Base-by-base conservation (phyloP, 352 stramenopile genomes). In the Globisporangium takayamanum region DNA sequence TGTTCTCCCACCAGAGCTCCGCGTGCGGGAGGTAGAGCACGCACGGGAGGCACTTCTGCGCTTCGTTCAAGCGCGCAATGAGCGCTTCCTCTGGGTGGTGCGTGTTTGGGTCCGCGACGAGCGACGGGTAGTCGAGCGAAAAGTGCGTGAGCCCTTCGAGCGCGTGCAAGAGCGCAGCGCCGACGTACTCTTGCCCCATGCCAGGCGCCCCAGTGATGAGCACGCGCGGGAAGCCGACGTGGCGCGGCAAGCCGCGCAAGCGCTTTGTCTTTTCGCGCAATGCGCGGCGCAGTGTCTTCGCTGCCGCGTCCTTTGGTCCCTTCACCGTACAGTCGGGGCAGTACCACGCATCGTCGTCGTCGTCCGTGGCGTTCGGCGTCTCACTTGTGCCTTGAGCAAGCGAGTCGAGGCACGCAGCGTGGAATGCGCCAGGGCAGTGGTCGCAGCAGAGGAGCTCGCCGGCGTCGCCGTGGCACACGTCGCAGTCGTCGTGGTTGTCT, bases 101-200 rank as follows among this genome's bases (percentile, higher is more conserved):
- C 5, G 80, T 70, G 60, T 89, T 88, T 3, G 73, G 63, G 52
- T 92, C 80, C 3, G 79, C 73, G 12, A 96, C 70, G 0, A 94
- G 66, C 14, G 79, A 89, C 36, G 84, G 79, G 55, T 92, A 89
- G 53, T 94, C 81, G 8, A 96, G 62, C 6, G 83, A 91, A 33
- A 94, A 87, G 53, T 90, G 79, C 1, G 80, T 84, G 10, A 93
- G 59, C 8, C 80, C 78, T 52, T 96, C 87, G 25, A 96, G 63
- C 6, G 73, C 69, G 54, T 96, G 80, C 20, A 96, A 59, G 20
- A 96, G 36, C 2, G 72, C 74, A 4, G 73, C 68, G 0, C 79
- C 79, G 41, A 96, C 62, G 45, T 89, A 77, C 39, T 91, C 67
- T 39, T 94, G 83, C 2, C 84, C 83, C 78, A 91, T 93, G 8